Conservation (phyloP, 1,139 yeast genomes). For the Blastobotrys niveus region DNA sequence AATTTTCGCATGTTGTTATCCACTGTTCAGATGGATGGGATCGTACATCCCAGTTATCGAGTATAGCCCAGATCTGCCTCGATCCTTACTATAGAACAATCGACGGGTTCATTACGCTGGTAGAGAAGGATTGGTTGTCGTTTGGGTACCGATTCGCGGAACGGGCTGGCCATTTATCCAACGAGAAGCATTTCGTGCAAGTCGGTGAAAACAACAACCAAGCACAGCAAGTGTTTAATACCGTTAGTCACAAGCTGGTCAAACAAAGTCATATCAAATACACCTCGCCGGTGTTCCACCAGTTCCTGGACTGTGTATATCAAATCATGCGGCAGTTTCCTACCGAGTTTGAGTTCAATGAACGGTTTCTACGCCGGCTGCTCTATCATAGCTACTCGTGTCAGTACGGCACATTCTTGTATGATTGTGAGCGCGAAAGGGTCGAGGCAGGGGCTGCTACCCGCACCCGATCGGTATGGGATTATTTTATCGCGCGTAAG, state of each 20-base stretch:
- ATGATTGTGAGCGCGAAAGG: constrained; percentile 66
- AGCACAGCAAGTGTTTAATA: constrained; percentile 38
- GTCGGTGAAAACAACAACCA: constrained; percentile 26
- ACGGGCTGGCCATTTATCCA: constrained; percentile 63
- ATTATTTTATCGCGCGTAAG: constrained; percentile 73
- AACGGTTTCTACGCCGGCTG: constrained; percentile 74
- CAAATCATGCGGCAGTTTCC: constrained; percentile 74
- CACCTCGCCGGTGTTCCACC: constrained; percentile 88
- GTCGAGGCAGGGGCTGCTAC: constrained; percentile 38
- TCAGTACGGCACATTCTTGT: constrained; percentile 87
- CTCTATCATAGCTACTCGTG: constrained; percentile 88
- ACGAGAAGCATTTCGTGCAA: constrained; percentile 28
- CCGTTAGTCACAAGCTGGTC: constrained; percentile 32
- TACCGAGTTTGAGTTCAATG: constrained; percentile 73
- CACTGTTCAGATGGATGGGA: constrained; percentile 99
- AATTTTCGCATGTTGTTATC: constrained; percentile 73
- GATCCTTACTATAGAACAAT: constrained; percentile 88
- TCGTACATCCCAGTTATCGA: constrained; percentile 82
- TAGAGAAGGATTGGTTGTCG: constrained; percentile 93
- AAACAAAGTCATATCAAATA: constrained; percentile 42
- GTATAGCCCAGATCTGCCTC: constrained; percentile 76
- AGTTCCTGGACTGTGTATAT: constrained; percentile 82
- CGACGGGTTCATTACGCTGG: constrained; percentile 75
- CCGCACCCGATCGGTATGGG: constrained; percentile 83
- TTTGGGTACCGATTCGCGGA: constrained; percentile 90